A percentile compares a stretch with the other conserved stretches of the same genome.
These are phyloP conservation scores for Lecanicillium sp. DNA, from an alignment of 2,329 filamentous ascomycete genomes.

Conservation along the genomic window DNA sequence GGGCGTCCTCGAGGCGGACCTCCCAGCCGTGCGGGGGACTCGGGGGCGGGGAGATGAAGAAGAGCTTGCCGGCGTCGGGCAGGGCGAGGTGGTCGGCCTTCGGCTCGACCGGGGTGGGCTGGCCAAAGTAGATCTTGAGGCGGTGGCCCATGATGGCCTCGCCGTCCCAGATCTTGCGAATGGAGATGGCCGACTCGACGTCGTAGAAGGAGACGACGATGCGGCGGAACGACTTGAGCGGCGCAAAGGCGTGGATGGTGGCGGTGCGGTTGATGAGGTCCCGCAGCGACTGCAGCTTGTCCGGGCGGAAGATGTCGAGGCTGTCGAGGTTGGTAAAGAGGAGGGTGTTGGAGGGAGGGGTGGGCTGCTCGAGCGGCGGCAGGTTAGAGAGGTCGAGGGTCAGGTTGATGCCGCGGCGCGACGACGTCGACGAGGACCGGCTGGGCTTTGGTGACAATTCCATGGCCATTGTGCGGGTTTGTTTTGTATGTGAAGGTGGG, in stretches of 20 bases:
- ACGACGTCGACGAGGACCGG: conserved; percentile 39
- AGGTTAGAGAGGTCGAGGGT: conserved; percentile 69
- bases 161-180: conserved; percentile 68
- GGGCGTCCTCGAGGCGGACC: conserved; percentile 60
- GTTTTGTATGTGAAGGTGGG: conserved; percentile 4
- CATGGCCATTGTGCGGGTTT: conserved; percentile 24
- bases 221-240: conserved; percentile 75
- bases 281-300: conserved; percentile 68
- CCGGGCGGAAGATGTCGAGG: conserved; percentile 64
- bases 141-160: conserved; percentile 65
- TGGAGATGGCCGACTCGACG: conserved; percentile 60
- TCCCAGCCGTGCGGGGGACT: conserved; percentile 65
- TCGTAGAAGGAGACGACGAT: conserved; percentile 75
- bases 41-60: conserved; percentile 67
- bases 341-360: conserved; percentile 74
- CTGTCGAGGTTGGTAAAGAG: conserved; percentile 76
- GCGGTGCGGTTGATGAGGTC: conserved; percentile 64
- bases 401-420: conserved; percentile 44
- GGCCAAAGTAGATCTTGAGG: conserved; percentile 64
- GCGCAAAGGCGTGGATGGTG: conserved; percentile 69
- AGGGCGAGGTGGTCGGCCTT: conserved; percentile 56
- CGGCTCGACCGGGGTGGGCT: conserved; percentile 50
- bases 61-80: conserved; percentile 63
- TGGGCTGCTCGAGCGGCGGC: conserved; percentile 63
- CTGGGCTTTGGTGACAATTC: conserved; percentile 32